phyloP scores from a whole-genome alignment of 2,329 filamentous ascomycete species.

The Taxawa tesnikishii region DNA sequence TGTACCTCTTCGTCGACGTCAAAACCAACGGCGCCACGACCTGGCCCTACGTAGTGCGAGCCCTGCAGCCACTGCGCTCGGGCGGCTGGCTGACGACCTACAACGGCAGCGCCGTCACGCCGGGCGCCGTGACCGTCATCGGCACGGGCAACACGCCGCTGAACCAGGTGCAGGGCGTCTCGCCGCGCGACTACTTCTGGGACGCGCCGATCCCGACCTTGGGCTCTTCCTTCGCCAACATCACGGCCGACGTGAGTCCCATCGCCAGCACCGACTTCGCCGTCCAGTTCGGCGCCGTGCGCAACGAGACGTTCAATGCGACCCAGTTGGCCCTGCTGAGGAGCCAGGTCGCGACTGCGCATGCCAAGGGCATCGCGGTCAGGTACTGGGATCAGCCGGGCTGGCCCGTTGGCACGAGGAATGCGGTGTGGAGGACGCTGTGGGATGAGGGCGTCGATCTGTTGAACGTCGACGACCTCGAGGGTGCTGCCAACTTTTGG shows the following conservation, averaged over 20 bases:
- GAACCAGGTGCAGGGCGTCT: slow-evolving; percentile 32
- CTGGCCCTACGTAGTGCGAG: slow-evolving; percentile 43
- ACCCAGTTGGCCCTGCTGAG: slow-evolving; percentile 39
- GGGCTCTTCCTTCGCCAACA: slow-evolving; percentile 25
- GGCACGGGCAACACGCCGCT: slow-evolving; percentile 47
- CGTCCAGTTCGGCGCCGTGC: slow-evolving; percentile 26
- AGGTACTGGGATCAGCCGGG: slow-evolving; percentile 52
- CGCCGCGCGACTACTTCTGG: slow-evolving; percentile 45
- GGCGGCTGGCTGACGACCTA: slow-evolving; percentile 41
- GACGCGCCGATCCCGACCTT: slow-evolving; percentile 43
- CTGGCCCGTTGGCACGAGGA: slow-evolving; percentile 46
- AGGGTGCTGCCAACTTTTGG: slow-evolving; percentile 35
- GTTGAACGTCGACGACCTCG: slow-evolving; percentile 52
- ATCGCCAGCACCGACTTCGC: slow-evolving; percentile 43
- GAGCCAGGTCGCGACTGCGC: slow-evolving; percentile 40
- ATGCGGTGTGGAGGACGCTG: slow-evolving; percentile 46
- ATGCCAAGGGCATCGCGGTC: slow-evolving; percentile 43
- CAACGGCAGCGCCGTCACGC: slow-evolving; percentile 31
- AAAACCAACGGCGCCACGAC: slow-evolving; percentile 47
- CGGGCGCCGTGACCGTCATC: slow-evolving; percentile 45
- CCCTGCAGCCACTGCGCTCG: slow-evolving; percentile 43
- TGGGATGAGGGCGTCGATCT: slow-evolving; percentile 47
- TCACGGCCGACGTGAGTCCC: slow-evolving; percentile 37
- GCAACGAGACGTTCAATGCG: slow-evolving; percentile 24
- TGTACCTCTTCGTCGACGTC: slow-evolving; percentile 49